Base-by-base conservation (phyloP, 805 yeast genomes). In the Candida fluviatilis region DNA sequence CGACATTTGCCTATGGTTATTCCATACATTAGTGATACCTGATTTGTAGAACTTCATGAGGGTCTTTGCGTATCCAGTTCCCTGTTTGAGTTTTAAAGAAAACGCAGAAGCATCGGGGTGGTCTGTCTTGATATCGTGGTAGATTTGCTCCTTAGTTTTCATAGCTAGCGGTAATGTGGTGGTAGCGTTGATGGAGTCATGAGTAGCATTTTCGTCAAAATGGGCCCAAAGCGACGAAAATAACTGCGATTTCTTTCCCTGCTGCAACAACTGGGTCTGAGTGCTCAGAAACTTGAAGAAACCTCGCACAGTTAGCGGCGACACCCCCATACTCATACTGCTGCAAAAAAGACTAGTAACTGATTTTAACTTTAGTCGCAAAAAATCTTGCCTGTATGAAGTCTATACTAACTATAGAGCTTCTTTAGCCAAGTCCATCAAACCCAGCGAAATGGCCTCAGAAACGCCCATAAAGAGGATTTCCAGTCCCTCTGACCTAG, bases 21-120 rank as follows among this genome's bases (percentile, higher is more conserved):
- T 43, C 77, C 82, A 79, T 1, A 81, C 73, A 45, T 73, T 75
- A 15, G 61, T 55, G 2, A 82, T 64, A 1, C 91, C 90, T 2
- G 61, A 54, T 42, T 73, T 73, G 60, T 82, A 83, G 52, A 81
- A 80, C 4, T 54, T 54, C 29, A 80, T 48, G 31, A 78, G 46
- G 2, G 60, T 45, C 48, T 72, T 71, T 4, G 74, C 78, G 45
- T 71, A 70, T 1, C 67, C 59, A 16, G 58, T 50, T 48, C 65
- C 65, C 46, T 76, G 76, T 37, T 62, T 66, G 18, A 50, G 26
- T 37, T 51, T 56, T 31, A 64, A 42, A n/a, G 33, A 25, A 2
- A 49, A 5, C 4, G 45, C 45, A 15, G 41, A 31, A 5, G 42
- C 43, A 12, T 47, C 46, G 2, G 53, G 49, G 35, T 58, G 50